These are phyloP conservation scores for Berberis thunbergii DNA, from an alignment of 164 flowering plant genomes.

Conservation along the genomic window DNA sequence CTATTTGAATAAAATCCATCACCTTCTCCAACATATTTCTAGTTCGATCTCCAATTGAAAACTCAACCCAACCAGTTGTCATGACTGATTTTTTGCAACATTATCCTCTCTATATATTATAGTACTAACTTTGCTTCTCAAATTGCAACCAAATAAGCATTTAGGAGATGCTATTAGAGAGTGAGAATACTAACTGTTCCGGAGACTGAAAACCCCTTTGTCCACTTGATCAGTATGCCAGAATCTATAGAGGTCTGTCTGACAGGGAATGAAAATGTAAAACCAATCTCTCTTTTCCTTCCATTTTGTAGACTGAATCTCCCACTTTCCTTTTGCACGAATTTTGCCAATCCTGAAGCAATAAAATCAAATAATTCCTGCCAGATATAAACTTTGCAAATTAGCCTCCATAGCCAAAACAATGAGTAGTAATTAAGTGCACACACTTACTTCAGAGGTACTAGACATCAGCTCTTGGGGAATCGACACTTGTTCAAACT, in stretches of 20 bases:
- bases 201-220: constrained; percentile 81
- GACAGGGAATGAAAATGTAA: constrained; percentile 91
- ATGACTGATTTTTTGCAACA: too few relatives aligned
- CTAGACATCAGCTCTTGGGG: constrained; percentile 77
- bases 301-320: constrained; percentile 40
- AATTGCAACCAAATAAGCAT: too few relatives aligned
- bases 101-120: too few relatives aligned
- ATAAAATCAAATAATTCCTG: constrained; percentile 85
- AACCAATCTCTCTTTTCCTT: constrained; percentile 74
- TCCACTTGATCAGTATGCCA: constrained; percentile 85
- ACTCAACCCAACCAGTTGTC: too few relatives aligned
- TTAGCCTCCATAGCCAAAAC: not conserved
- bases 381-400: constrained; percentile 1
- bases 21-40: too few relatives aligned
- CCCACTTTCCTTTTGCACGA: constrained; percentile 49
- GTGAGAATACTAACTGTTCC: constrained; percentile 56
- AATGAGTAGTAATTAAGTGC: not conserved
- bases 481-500: constrained; percentile 72
- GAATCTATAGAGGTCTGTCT: constrained; percentile 76
- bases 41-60: too few relatives aligned
- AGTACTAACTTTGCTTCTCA: too few relatives aligned
- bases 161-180: not conserved
- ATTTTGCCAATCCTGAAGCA: constrained; percentile 57
- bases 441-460: constrained; percentile 58
- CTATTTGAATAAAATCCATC: too few relatives aligned